These are phyloP conservation scores for Raddia guianensis DNA, from an alignment of 176 grass and related monocot genomes.

Conservation along the genomic window DNA sequence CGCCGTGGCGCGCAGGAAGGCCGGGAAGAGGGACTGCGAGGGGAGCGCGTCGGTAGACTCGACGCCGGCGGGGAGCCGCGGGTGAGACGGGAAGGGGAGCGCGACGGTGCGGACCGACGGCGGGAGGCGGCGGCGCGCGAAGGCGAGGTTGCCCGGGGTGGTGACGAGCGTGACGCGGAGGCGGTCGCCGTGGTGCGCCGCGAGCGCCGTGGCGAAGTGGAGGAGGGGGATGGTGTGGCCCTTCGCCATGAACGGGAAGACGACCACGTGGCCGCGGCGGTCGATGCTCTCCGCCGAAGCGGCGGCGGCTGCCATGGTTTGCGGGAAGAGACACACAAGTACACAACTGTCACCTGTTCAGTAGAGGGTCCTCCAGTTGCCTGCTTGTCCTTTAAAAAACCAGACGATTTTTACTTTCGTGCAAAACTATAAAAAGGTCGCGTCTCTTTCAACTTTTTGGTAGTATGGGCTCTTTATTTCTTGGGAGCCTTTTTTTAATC, in stretches of 20 bases:
- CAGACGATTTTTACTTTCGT: too few species aligned
- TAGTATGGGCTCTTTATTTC: too few species aligned
- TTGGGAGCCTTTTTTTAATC: too few species aligned
- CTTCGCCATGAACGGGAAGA: conserved; percentile 30
- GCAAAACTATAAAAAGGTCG: too few species aligned
- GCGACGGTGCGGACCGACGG: neutral
- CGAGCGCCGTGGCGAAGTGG: conserved; percentile 38
- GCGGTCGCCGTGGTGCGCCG: conserved; percentile 8
- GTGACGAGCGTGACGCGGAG: conserved; percentile 47
- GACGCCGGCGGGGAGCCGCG: conserved; percentile 11
- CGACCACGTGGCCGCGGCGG: conserved; percentile 24
- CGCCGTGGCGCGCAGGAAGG: conserved; percentile 41
- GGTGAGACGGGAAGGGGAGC: conserved; percentile 43
- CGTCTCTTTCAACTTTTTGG: too few species aligned
- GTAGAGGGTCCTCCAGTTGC: too few species aligned
- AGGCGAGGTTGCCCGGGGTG: conserved; percentile 41
- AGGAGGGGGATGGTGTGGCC: conserved; percentile 43
- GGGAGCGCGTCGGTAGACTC: conserved; percentile 50
- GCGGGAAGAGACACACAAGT: too few species aligned
- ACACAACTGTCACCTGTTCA: too few species aligned
- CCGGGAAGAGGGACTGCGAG: conserved; percentile 41
- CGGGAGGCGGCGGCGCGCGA: conserved; percentile 23
- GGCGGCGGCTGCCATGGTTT: neutral
- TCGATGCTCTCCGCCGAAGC: neutral
- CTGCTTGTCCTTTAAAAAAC: too few species aligned